Percentiles rank a stretch among this genome's conserved stretches.
Evolutionary conservation across 202 grass and related monocot genomes (phyloP).

Genomic region (Bolboschoenoplectus hybrid): DNA sequence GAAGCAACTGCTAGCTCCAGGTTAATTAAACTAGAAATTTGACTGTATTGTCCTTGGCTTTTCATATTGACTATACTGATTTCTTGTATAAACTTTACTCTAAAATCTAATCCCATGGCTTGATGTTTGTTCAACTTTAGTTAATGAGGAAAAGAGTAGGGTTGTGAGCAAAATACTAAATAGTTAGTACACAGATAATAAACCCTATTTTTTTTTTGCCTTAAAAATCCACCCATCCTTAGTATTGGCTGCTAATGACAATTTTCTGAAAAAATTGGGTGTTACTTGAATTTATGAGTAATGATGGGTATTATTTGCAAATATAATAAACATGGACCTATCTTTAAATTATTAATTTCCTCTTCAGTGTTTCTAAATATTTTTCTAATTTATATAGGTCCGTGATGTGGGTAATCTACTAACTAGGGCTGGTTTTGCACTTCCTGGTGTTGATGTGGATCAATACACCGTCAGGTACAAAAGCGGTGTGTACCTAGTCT

Average conservation of each 20-base stretch:
- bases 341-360: slow-evolving; percentile 31
- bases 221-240: not conserved
- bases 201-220: not conserved
- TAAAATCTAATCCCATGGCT: not conserved
- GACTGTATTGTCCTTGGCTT: not conserved
- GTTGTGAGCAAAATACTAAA: slow-evolving; percentile 5
- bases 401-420: slow-evolving; percentile 94
- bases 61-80: not conserved
- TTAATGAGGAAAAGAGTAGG: not conserved
- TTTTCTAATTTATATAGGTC: slow-evolving; percentile 60
- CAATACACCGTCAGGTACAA: slow-evolving; percentile 82
- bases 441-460: slow-evolving; percentile 93
- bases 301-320: not conserved
- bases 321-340: not conserved
- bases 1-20: not conserved
- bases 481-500: slow-evolving; percentile 57
- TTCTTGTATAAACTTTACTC: slow-evolving; percentile 1
- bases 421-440: slow-evolving; percentile 81
- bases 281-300: not conserved
- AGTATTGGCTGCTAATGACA: not conserved
- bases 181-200: slow-evolving; percentile 1
- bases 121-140: slow-evolving; percentile 1
- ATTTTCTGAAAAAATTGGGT: not conserved
- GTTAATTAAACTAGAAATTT: not conserved
- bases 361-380: slow-evolving; percentile 25